A percentile compares a stretch with the other conserved stretches of the same genome.
These are phyloP conservation scores for Leishmania lainsoni DNA, from an alignment of 208 protist genomes.

Conservation along the genomic window DNA sequence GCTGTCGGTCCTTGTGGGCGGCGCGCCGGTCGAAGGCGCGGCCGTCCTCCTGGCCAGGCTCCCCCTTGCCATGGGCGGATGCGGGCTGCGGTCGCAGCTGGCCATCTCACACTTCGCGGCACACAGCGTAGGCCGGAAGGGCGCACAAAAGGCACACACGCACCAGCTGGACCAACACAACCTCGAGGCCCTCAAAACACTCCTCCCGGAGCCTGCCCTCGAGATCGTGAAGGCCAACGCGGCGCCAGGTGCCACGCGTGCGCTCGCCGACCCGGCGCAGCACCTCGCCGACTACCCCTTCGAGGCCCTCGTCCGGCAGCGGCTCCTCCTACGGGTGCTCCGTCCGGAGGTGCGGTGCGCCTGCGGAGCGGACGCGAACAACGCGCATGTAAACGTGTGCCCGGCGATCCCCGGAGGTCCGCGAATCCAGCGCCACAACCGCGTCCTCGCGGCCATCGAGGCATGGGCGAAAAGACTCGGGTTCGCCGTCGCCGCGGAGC, in stretches of 20 bases:
- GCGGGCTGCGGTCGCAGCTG: slow-evolving; percentile 26
- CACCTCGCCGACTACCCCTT: background rate
- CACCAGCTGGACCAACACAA: slow-evolving; percentile 9
- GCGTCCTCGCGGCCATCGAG: too few species aligned
- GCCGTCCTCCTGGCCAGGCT: slow-evolving; percentile 20
- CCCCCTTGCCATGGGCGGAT: slow-evolving; percentile 28
- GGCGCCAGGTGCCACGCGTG: slow-evolving; percentile 25
- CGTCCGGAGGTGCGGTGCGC: too few species aligned
- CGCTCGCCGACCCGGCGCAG: slow-evolving; percentile 34
- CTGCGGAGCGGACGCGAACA: too few species aligned
- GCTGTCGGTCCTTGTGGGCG: slow-evolving; percentile 17
- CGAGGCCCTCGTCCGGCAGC: slow-evolving; percentile 18
- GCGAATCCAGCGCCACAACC: too few species aligned
- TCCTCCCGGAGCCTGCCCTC: slow-evolving; percentile 33
- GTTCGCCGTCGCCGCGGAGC: too few species aligned
- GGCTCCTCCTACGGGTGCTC: slow-evolving; percentile 29
- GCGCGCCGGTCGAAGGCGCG: background rate
- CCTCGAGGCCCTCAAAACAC: slow-evolving; percentile 4
- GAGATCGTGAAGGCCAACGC: slow-evolving; percentile 28
- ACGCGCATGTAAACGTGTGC: too few species aligned
- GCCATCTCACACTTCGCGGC: slow-evolving; percentile 28
- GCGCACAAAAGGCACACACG: slow-evolving; percentile 21
- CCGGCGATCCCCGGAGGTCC: too few species aligned
- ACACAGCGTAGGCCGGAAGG: slow-evolving; percentile 24
- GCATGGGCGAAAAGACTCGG: too few species aligned